Evolutionary conservation across 2,329 filamentous ascomycete species (phyloP).

Genomic region (Mollisia scopiformis): DNA sequence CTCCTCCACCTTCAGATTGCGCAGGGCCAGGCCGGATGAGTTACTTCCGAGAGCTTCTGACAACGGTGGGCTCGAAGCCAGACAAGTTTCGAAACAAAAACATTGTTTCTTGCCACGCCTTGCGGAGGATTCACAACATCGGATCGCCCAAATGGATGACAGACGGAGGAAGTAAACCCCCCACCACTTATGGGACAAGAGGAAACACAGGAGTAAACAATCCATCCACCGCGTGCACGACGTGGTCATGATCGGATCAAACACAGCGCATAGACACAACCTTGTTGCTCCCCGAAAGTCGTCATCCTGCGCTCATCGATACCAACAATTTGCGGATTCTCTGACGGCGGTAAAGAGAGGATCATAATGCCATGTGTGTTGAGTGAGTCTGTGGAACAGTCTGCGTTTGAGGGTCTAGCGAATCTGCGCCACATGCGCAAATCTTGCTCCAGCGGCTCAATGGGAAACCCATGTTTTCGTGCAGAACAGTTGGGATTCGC

Average conservation of each 20-base stretch:
- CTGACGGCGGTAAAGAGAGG: conserved; percentile 24
- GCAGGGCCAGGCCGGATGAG: not conserved
- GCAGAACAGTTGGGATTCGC: conserved; percentile 4
- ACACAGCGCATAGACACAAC: conserved; percentile 18
- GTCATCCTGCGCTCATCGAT: conserved; percentile 19
- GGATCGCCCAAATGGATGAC: conserved; percentile 5
- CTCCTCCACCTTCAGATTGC: not conserved
- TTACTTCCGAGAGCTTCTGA: not conserved
- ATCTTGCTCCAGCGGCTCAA: conserved; percentile 12
- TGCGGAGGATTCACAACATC: conserved; percentile 18
- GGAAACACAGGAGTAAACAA: conserved; percentile 20
- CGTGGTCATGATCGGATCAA: conserved; percentile 18
- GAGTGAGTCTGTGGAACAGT: conserved; percentile 1
- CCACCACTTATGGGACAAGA: conserved; percentile 3
- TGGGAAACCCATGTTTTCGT: conserved; percentile 6
- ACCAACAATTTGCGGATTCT: conserved; percentile 13
- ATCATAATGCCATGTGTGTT: conserved; percentile 19
- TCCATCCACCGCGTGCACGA: conserved; percentile 10
- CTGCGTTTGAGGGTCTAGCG: not conserved
- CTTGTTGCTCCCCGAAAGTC: conserved; percentile 16
- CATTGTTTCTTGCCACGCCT: conserved; percentile 4
- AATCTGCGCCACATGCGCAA: not conserved
- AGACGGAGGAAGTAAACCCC: conserved; percentile 9
- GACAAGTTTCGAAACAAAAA: conserved; percentile 20
- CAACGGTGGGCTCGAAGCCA: not conserved